Percentiles rank a stretch among this genome's conserved stretches.
Evolutionary conservation across 805 yeast genomes (phyloP).

Genomic region (Nakazawaea ambrosiae): DNA sequence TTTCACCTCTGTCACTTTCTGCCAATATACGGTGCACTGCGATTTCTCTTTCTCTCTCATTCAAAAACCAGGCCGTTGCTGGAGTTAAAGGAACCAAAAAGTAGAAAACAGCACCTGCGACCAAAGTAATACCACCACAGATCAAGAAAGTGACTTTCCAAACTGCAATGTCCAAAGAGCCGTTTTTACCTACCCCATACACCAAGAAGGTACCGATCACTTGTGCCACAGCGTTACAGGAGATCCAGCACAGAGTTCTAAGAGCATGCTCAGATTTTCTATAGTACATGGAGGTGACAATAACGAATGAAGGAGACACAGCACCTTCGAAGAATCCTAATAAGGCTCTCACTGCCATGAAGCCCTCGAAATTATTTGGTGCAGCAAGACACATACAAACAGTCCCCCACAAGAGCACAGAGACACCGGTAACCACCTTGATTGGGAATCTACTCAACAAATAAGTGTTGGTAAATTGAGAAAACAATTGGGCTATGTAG

Average conservation of each 20-base stretch:
- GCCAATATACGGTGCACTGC: slow-evolving; percentile 24
- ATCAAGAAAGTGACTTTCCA: slow-evolving; percentile 53
- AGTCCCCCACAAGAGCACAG: slow-evolving; percentile 33
- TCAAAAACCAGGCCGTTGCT: slow-evolving; percentile 30
- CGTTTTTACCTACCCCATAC: slow-evolving; percentile 27
- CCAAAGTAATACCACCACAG: slow-evolving; percentile 45
- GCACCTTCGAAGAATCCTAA: slow-evolving; percentile 43
- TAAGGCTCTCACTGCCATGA: slow-evolving; percentile 40
- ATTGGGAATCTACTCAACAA: slow-evolving; percentile 30
- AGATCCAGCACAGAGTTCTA: slow-evolving; percentile 43
- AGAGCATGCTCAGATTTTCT: slow-evolving; percentile 38
- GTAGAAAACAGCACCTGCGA: slow-evolving; percentile 15
- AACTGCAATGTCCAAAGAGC: slow-evolving; percentile 19
- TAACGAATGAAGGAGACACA: slow-evolving; percentile 36
- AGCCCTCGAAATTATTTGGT: slow-evolving; percentile 37
- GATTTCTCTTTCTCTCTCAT: slow-evolving; percentile 25
- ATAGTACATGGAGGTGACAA: slow-evolving; percentile 43
- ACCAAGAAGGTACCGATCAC: slow-evolving; percentile 37
- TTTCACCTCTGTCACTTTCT: slow-evolving; percentile 20
- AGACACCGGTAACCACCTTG: slow-evolving; percentile 23
- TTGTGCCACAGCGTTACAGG: slow-evolving; percentile 36
- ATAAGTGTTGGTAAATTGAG: slow-evolving; percentile 27
- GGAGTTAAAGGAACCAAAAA: slow-evolving; percentile 23
- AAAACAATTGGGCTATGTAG: slow-evolving; percentile 32
- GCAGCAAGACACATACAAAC: slow-evolving; percentile 40